phyloP scores from a whole-genome alignment of 2,329 filamentous ascomycete genomes.

The Phialophora verrucosa region DNA sequence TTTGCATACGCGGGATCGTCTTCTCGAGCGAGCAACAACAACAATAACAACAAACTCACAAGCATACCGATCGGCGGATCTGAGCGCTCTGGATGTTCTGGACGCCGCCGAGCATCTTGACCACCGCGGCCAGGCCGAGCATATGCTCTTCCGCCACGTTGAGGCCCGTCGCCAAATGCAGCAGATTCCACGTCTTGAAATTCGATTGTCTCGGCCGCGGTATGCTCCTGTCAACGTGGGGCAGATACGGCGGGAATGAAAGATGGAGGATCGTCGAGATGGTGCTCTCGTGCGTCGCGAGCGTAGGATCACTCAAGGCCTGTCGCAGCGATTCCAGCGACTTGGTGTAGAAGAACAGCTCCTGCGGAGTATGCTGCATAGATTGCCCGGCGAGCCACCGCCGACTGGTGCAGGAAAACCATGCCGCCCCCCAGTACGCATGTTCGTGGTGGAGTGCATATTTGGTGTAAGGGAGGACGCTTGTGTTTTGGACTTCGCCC shows the following conservation, averaged over 20 bases:
- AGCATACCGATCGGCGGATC: conserved; percentile 3
- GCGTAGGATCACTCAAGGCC: neutral
- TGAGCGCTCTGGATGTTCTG: conserved; percentile 4
- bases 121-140: neutral
- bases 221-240: neutral
- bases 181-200: conserved; percentile 4
- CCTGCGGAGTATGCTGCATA: neutral
- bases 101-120: neutral
- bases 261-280: neutral
- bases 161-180: neutral
- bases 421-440: neutral
- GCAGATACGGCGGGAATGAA: neutral
- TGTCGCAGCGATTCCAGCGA: conserved; percentile 2
- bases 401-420: conserved; percentile 1
- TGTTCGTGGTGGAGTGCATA: neutral
- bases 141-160: conserved; percentile 3
- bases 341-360: conserved; percentile 4
- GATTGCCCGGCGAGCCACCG: neutral
- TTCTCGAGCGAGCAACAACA: no score
- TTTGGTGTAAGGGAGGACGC: conserved; percentile 1
- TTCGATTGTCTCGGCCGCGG: neutral
- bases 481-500: neutral
- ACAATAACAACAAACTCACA: neutral
- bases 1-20: no score
- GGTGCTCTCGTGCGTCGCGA: conserved; percentile 1